Percentiles rank a stretch among this genome's conserved stretches.
Conservation (phyloP, 2,329 filamentous ascomycete species). For the Alternaria sp. region DNA sequence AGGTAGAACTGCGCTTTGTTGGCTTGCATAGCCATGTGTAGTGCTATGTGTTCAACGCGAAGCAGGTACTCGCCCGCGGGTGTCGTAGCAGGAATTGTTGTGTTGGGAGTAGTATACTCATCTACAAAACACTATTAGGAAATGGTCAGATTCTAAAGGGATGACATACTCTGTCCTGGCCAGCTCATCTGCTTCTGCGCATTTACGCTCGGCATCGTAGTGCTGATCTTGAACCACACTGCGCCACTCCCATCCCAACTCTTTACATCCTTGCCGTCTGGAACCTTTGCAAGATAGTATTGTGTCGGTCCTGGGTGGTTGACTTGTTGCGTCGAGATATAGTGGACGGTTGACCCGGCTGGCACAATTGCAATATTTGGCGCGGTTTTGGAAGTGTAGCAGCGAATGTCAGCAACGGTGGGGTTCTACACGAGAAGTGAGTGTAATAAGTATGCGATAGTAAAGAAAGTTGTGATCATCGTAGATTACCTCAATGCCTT, state of each 20-base stretch:
- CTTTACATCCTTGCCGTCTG: conserved; percentile 28
- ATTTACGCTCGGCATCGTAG: conserved; percentile 39
- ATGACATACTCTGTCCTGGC: conserved; percentile 40
- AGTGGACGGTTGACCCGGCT: conserved; percentile 39
- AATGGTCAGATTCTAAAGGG: conserved; percentile 18
- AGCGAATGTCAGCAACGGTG: no score
- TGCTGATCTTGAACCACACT: conserved; percentile 43
- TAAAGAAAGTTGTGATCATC: conserved; percentile 7
- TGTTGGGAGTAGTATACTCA: conserved; percentile 43
- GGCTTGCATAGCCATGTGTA: conserved; percentile 46
- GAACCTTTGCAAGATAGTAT: conserved; percentile 44
- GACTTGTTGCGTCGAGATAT: conserved; percentile 43
- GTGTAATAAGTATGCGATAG: no score
- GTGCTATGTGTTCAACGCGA: conserved; percentile 51
- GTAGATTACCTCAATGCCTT: conserved; percentile 30
- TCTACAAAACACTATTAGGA: not conserved
- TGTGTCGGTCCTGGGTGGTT: conserved; percentile 44
- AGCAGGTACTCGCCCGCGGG: conserved; percentile 53
- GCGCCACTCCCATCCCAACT: conserved; percentile 40
- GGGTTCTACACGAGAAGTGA: no score
- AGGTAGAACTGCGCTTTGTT: conserved; percentile 52
- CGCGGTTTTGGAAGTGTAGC: conserved; percentile 8
- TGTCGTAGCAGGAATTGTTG: conserved; percentile 47
- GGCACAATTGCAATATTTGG: conserved; percentile 33
- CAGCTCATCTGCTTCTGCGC: conserved; percentile 41